Evolutionary conservation across 495 filamentous ascomycete genomes (phyloP), one percentile per base, ranked within the genome.

Genomic region (Cercophora samala): DNA sequence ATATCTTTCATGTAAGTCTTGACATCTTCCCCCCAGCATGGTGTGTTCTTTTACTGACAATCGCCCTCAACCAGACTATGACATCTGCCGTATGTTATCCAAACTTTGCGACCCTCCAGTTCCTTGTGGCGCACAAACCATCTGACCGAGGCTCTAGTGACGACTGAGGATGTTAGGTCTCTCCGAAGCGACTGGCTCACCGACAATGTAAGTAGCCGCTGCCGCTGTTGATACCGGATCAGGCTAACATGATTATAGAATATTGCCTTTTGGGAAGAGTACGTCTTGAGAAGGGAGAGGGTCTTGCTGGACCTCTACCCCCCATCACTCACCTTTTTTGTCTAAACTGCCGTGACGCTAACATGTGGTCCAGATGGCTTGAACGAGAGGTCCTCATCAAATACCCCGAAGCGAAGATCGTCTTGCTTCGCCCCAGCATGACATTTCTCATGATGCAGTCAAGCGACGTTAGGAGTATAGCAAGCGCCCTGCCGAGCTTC

Each of bases 221-320:
- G 46, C 4, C 55, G 29, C 66, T 54, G 64, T 72, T 68, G 75
- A 26, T 60, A 64, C 29, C 52, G 29, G 60, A n/a, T 5, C 21
- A 54, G 58, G 61, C 68, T 70, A 42, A 70, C 66, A n/a, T 55
- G 15, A 60, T 24, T 64, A 0, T 62, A 92, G 90, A 89, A 86
- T 68, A 99, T 99, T 60, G 90, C 93, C 62, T 99, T 99, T 75
- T 99, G 95, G 93, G 91, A 97, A 84, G 95, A 97, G 87, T 97
- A 88, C 78, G 87, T 81, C 60, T 23, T n/a, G 22, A 5, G 24
- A 8, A 6, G 62, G 26, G 9, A 60, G 37, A 23, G 54, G 17
- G 25, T 15, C 18, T 8, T 26, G 42, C 63, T 66, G 51, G 18
- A 13, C 4, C 1, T 29, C n/a, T n/a, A n/a, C n/a, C n/a, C n/a